Percentiles rank a stretch among this genome's conserved stretches.
phyloP scores from a whole-genome alignment of 345 rosid species.

The Gynandropsis gynandra region DNA sequence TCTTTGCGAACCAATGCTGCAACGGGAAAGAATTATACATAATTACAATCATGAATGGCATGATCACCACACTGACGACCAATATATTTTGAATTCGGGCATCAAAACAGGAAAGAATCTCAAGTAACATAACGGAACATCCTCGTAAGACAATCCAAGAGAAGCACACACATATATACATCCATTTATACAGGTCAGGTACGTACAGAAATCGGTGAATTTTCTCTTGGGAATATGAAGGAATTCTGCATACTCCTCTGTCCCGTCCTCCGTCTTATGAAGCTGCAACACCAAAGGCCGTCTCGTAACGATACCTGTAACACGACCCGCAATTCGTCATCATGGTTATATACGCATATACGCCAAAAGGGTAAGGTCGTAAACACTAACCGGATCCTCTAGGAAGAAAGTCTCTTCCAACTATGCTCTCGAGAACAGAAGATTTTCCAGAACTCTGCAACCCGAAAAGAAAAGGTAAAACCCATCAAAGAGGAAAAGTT shows the following conservation, averaged over 20 bases:
- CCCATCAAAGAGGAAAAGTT: slow-evolving; percentile 9
- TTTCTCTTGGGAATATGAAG: slow-evolving; percentile 64
- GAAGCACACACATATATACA: neutral
- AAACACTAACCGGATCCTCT: slow-evolving; percentile 78
- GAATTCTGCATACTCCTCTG: slow-evolving; percentile 80
- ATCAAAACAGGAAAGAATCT: too few species aligned
- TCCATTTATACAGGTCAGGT: neutral
- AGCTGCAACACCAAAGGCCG: slow-evolving; percentile 90
- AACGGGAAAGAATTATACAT: slow-evolving; percentile 4
- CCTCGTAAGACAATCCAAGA: neutral
- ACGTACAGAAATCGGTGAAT: slow-evolving; percentile 64
- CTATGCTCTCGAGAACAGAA: slow-evolving; percentile 94
- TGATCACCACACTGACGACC: neutral
- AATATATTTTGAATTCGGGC: neutral
- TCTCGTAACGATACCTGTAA: slow-evolving; percentile 79
- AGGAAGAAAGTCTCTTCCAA: slow-evolving; percentile 93
- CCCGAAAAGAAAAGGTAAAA: neutral
- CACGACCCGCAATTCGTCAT: neutral
- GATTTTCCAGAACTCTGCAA: slow-evolving; percentile 93
- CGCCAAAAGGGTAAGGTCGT: neutral
- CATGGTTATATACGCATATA: neutral
- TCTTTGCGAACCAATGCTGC: slow-evolving; percentile 76
- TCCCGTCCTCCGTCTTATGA: slow-evolving; percentile 63
- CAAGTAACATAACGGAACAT: too few species aligned
- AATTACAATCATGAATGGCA: neutral